phyloP scores from a whole-genome alignment of 352 stramenopile species.

The Pythium monospermum region DNA sequence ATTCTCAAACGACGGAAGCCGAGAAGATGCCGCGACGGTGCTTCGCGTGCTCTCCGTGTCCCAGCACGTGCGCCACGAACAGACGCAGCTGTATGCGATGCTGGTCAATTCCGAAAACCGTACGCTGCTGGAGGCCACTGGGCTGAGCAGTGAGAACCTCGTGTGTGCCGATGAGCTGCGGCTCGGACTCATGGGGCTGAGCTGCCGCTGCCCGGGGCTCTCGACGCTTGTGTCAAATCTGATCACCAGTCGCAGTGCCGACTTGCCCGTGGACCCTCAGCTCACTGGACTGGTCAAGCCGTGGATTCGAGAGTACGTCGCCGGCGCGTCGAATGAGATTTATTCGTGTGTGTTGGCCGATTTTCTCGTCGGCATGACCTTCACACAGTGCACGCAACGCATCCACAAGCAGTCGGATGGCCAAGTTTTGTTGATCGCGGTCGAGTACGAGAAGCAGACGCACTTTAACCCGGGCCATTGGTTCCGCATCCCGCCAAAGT shows the following conservation, averaged over 20 bases:
- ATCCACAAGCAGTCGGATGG: constrained; percentile 72
- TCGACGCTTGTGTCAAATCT: constrained; percentile 84
- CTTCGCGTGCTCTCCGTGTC: constrained; percentile 73
- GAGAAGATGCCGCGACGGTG: constrained; percentile 79
- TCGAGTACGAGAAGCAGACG: constrained; percentile 62
- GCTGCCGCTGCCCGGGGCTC: constrained; percentile 71
- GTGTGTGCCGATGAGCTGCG: constrained; percentile 81
- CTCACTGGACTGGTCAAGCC: constrained; percentile 19
- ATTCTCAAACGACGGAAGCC: constrained; percentile 68
- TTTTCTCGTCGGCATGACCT: constrained; percentile 66
- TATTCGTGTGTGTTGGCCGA: constrained; percentile 56
- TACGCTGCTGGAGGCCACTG: constrained; percentile 66
- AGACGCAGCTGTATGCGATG: constrained; percentile 79
- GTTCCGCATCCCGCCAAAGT: constrained; percentile 43
- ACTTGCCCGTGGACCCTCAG: constrained; percentile 20
- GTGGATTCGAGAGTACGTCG: constrained; percentile 77
- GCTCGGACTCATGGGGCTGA: constrained; percentile 80
- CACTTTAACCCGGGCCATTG: constrained; percentile 70
- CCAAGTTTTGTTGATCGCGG: constrained; percentile 66
- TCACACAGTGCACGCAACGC: constrained; percentile 59
- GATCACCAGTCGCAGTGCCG: constrained; percentile 65
- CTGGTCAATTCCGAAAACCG: constrained; percentile 82
- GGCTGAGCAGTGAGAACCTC: constrained; percentile 61
- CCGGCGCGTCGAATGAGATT: constrained; percentile 75
- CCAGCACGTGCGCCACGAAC: constrained; percentile 44